phyloP scores from a whole-genome alignment of 1,139 yeast species.

The Pichia sorboxylosa region DNA sequence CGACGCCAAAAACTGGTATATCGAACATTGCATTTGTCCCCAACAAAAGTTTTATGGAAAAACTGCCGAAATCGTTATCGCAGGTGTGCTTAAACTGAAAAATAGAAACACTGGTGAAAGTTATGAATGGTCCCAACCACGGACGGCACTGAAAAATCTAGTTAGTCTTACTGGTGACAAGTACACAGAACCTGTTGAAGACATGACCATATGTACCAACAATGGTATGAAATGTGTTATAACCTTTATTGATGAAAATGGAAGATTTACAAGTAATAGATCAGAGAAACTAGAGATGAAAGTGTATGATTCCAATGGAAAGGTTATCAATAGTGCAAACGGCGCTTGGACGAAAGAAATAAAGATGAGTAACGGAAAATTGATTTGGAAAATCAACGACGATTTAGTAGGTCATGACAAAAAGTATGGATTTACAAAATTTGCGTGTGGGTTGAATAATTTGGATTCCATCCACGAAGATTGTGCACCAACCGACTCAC shows the following conservation, averaged over 20 bases:
- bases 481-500: slow-evolving; percentile 79
- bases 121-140: slow-evolving; percentile 74
- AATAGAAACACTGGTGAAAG: slow-evolving; percentile 49
- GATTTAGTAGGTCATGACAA: slow-evolving; percentile 46
- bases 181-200: slow-evolving; percentile 78
- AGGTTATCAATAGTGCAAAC: slow-evolving; percentile 24
- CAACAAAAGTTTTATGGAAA: slow-evolving; percentile 94
- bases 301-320: slow-evolving; percentile 27
- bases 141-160: slow-evolving; percentile 69
- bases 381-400: slow-evolving; percentile 57
- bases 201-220: slow-evolving; percentile 56
- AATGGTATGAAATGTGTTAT: slow-evolving; percentile 58
- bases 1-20: slow-evolving; percentile 66
- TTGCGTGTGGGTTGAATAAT: slow-evolving; percentile 72
- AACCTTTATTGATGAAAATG: slow-evolving; percentile 58
- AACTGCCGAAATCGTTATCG: slow-evolving; percentile 69
- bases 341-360: slow-evolving; percentile 76
- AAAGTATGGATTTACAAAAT: slow-evolving; percentile 78
- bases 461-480: slow-evolving; percentile 48
- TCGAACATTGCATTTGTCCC: slow-evolving; percentile 66
- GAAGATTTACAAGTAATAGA: slow-evolving; percentile 83
- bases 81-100: slow-evolving; percentile 51
- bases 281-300: slow-evolving; percentile 64
- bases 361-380: slow-evolving; percentile 26
- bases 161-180: slow-evolving; percentile 75